Conservation (phyloP, 2,329 filamentous ascomycete genomes). For the Colletotrichum siamense region DNA sequence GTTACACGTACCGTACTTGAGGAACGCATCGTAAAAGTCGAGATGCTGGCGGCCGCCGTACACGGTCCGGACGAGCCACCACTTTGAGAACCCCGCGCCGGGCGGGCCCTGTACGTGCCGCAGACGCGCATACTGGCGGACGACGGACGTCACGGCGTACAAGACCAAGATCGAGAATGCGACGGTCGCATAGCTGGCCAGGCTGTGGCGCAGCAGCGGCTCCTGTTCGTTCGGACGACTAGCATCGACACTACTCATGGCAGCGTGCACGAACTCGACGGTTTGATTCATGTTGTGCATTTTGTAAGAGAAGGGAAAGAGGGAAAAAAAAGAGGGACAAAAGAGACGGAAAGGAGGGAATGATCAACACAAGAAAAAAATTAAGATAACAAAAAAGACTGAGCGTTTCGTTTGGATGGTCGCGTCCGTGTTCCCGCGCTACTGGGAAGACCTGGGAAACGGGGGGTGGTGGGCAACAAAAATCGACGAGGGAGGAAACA, state of each 20-base stretch:
- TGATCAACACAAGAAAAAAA: background rate
- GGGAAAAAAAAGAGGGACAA: background rate
- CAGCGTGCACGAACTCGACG: background rate
- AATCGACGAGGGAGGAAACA: background rate
- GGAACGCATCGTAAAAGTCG: constrained; percentile 38
- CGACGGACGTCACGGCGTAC: constrained; percentile 19
- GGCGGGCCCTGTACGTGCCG: constrained; percentile 45
- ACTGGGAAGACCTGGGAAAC: background rate
- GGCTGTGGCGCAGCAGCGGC: background rate
- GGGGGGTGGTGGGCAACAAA: background rate
- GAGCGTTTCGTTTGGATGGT: background rate
- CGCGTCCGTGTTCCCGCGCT: background rate
- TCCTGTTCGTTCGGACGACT: background rate
- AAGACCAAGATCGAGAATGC: constrained; percentile 10
- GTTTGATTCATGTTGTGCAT: background rate
- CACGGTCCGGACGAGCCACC: constrained; percentile 40
- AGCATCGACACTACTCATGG: background rate
- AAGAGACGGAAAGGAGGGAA: background rate
- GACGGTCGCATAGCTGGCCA: background rate
- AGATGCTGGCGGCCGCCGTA: constrained; percentile 37
- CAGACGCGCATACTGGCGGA: constrained; percentile 39
- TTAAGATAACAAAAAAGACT: background rate
- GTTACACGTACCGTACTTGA: constrained; percentile 36
- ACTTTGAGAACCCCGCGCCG: constrained; percentile 41
- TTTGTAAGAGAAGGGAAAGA: background rate